These are phyloP conservation scores for Olyra latifolia DNA, from an alignment of 176 grass and related monocot genomes.

Conservation along the genomic window DNA sequence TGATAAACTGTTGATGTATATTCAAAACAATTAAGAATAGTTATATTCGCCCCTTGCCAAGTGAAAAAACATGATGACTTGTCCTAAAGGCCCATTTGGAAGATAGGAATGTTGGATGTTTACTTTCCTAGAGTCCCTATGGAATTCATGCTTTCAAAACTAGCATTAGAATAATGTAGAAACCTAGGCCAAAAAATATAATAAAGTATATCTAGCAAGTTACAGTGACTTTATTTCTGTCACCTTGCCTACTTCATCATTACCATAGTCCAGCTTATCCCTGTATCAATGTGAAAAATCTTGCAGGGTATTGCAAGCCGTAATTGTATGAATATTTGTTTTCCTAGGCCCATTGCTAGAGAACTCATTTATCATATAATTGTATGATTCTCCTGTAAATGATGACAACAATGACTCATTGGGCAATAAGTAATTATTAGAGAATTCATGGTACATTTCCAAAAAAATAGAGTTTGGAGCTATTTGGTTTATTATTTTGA, in stretches of 20 bases:
- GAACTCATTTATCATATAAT: not conserved
- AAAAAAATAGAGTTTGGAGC: not conserved
- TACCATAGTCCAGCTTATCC: not conserved
- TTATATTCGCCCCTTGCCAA: not conserved
- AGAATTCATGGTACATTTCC: not conserved
- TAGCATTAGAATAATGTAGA: not conserved
- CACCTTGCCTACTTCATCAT: not conserved
- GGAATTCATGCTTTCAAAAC: not conserved
- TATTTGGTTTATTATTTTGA: constrained; percentile 6
- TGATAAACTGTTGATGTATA: not conserved
- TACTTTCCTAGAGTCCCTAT: not conserved
- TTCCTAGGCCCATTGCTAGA: not conserved
- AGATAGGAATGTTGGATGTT: not conserved
- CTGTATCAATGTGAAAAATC: not conserved
- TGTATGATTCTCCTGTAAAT: not conserved
- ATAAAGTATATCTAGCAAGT: not conserved
- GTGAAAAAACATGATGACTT: not conserved
- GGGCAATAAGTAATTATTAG: not conserved
- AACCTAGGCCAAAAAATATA: not conserved
- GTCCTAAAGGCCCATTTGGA: not conserved
- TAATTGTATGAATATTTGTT: not conserved
- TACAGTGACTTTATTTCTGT: not conserved
- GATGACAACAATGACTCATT: not conserved
- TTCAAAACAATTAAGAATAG: not conserved
- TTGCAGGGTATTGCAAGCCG: not conserved